Base-by-base conservation (phyloP, 2,329 filamentous ascomycete genomes). In the Talaromyces sp. region DNA sequence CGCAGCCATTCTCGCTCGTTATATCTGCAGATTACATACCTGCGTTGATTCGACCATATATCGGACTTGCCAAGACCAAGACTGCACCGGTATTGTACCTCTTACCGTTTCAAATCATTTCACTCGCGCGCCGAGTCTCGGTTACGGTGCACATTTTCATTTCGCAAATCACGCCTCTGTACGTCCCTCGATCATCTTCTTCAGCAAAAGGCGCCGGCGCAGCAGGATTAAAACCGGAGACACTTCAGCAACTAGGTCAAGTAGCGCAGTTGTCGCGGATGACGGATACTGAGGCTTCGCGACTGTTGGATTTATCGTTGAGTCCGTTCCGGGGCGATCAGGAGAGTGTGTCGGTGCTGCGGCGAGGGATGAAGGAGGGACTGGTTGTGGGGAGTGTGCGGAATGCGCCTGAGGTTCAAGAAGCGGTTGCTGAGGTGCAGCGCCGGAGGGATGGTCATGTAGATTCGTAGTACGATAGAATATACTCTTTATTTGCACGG, bases 361-460 rank as follows among this genome's bases (percentile, higher is more conserved):
- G 88, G 68, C 84, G 84, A 47, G 91, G 90, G 72, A 86, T 97
- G 79, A 91, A 89, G 78, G 91, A 95, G 72, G 96, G 92, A 85
- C 81, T 98, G 70, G 88, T 97, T 60, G 88, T 96, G 76, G 96
- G 96, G 74, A 93, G 89, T 15, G 90, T 96, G 67, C 85, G 88
- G 69, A 87, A 86, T 58, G 91, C 94, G 77, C 89, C 89, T 0
- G 91, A 94, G 79, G 94, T 98, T 8, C 85, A 89, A 70, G 89
- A 92, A 76, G 93, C 93, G 0, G 83, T 97, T 70, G 88, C 88
- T 27, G 85, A 83, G 66, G 88, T 88, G 31, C 79, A 93, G 65
- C 84, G 86, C 74, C 87, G 84, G 73, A 80, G 87, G 70, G 36
- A 13, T 2, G n/a, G 56, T 17, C 53, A 36, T 11, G n/a, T 22